Evolutionary conservation across 78 protist genomes (phyloP), one percentile per base, ranked within the genome.

Genomic region (Dictyostelium intermedium): DNA sequence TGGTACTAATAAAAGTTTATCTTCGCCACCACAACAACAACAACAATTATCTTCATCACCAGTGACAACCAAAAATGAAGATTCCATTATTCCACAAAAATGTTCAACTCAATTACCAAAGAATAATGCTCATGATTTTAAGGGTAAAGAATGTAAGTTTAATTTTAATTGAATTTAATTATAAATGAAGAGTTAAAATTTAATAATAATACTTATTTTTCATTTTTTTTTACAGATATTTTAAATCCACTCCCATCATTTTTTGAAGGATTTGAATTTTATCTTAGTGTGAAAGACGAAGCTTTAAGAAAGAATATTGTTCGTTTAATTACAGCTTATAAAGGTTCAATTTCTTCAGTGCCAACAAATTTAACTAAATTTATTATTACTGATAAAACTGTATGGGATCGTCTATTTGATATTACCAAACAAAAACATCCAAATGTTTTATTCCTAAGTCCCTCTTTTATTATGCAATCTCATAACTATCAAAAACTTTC

Each of bases 111-210:
- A 45, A 73, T 35, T 25, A 5, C 32, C 73, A 50, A 43, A 39
- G 39, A 35, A 53, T 25, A 69, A 45, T 25, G 30, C 34, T 4
- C 32, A 72, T 11, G 79, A 72, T 34, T 72, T 72, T 20, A 72
- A 72, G n/a, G 79, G 89, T 69, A 87, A 87, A 87, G 93, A 87
- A 79, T 87, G 92, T 86, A 86, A 34, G 91, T 69, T n/a, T 14
- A 13, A 30, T n/a, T n/a, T n/a, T n/a, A n/a, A n/a, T n/a, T n/a
- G n/a, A n/a, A n/a, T n/a, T n/a, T n/a, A n/a, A n/a, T n/a, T n/a
- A n/a, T n/a, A n/a, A n/a, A n/a, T n/a, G n/a, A n/a, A n/a, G n/a
- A n/a, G n/a, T n/a, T n/a, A n/a, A n/a, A n/a, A n/a, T n/a, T n/a
- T n/a, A n/a, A n/a, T n/a, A n/a, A n/a, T n/a, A n/a, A n/a, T n/a